Evolutionary conservation across 2,329 filamentous ascomycete species (phyloP).

Genomic region (Zalaria obscura): DNA sequence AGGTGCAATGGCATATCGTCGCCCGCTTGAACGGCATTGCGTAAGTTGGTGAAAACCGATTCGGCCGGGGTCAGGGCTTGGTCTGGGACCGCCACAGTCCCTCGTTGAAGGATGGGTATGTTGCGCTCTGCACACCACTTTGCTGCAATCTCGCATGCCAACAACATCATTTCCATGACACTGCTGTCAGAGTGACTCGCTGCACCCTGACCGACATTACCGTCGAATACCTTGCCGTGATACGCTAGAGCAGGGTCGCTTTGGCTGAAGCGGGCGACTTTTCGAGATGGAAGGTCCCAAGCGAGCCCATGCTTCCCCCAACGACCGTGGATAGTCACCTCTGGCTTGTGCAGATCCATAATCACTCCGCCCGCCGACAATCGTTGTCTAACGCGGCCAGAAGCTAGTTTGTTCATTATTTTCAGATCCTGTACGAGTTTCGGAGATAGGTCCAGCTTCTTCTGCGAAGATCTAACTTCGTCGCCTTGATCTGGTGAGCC

Average conservation of each 20-base stretch:
- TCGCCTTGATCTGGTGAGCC: conserved; percentile 6
- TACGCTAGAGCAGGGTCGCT: conserved; percentile 31
- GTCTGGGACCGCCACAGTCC: conserved; percentile 15
- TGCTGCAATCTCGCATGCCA: conserved; percentile 38
- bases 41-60: too few relatives aligned
- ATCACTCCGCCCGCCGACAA: conserved; percentile 23
- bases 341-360: conserved; percentile 14
- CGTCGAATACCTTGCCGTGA: conserved; percentile 15
- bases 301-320: conserved; percentile 17
- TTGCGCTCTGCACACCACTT: conserved; percentile 36
- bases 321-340: conserved; percentile 22
- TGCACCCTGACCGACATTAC: too few relatives aligned
- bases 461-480: too few relatives aligned
- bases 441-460: too few relatives aligned
- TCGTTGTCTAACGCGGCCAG: conserved; percentile 11
- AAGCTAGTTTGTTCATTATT: conserved; percentile 11
- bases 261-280: conserved; percentile 20
- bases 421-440: not conserved
- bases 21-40: too few relatives aligned
- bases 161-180: conserved; percentile 38
- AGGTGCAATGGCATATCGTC: conserved; percentile 9
- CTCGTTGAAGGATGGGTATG: conserved; percentile 37
- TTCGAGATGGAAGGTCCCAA: conserved; percentile 26
- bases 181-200: conserved; percentile 3
- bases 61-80: conserved; percentile 12